A percentile compares a stretch with the other conserved stretches of the same genome.
These are phyloP conservation scores for Cercophora samala DNA, from an alignment of 495 filamentous ascomycete genomes.

Conservation along the genomic window DNA sequence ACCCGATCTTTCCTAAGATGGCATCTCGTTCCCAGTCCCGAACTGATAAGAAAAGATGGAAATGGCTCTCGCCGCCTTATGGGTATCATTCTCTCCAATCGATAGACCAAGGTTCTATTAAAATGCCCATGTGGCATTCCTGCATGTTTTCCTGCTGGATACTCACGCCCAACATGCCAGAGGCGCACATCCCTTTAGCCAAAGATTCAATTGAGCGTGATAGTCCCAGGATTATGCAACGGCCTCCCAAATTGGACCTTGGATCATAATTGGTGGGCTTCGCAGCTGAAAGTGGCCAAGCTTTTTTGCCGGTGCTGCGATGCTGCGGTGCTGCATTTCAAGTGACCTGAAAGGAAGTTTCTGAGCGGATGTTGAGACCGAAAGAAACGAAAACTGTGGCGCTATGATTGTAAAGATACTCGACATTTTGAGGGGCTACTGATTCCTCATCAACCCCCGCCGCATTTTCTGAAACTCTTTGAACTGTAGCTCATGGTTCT, in stretches of 20 bases:
- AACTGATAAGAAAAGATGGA: neutral
- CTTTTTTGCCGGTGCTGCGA: neutral
- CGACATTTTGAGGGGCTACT: neutral
- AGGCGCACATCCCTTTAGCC: neutral
- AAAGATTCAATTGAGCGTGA: neutral
- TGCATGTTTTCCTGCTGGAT: neutral
- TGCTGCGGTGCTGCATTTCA: neutral
- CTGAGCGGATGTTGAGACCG: neutral
- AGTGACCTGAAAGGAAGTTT: neutral
- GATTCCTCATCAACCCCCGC: slow-evolving; percentile 3
- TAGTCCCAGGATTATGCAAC: neutral
- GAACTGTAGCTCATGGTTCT: slow-evolving; percentile 60
- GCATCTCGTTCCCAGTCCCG: neutral
- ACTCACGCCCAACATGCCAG: neutral
- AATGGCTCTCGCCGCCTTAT: neutral
- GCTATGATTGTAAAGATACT: neutral
- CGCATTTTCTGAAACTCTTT: slow-evolving; percentile 43
- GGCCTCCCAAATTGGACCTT: neutral
- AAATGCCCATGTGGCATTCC: neutral
- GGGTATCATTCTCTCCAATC: neutral
- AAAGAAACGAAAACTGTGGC: neutral
- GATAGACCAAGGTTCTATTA: neutral
- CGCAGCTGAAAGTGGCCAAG: neutral
- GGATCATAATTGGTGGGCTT: neutral
- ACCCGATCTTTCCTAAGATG: neutral